These are phyloP conservation scores for Rhodotorula diobovata DNA, from an alignment of 768 basidiomycete genomes.

Conservation along the genomic window DNA sequence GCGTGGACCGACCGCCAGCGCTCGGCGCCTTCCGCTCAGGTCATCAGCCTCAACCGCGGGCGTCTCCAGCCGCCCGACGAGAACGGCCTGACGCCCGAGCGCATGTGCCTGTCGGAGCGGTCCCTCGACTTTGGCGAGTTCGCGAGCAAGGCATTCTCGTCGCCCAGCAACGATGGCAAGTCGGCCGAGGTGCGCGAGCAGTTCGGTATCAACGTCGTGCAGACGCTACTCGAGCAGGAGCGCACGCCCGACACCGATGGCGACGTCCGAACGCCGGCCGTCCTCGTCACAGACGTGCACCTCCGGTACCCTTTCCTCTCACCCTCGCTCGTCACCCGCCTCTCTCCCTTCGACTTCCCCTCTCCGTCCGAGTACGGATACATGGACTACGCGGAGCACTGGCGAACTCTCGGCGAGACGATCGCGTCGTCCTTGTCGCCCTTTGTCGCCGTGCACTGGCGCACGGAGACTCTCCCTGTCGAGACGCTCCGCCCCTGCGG, in stretches of 20 bases:
- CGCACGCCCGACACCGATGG: not conserved
- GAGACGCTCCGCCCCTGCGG: conserved; percentile 53
- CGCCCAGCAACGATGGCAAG: conserved; percentile 5
- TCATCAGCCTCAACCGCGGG: conserved; percentile 5
- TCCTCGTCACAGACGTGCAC: conserved; percentile 55
- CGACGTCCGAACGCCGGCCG: conserved; percentile 42
- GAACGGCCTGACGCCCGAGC: not conserved
- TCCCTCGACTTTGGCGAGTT: conserved; percentile 12
- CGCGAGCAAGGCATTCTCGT: conserved; percentile 8
- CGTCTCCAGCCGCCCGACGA: not conserved
- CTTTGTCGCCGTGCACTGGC: conserved; percentile 57
- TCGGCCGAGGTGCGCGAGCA: conserved; percentile 6
- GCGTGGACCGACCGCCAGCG: conserved; percentile 3
- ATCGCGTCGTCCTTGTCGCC: conserved; percentile 49
- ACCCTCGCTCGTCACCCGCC: conserved; percentile 16
- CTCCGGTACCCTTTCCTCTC: conserved; percentile 53
- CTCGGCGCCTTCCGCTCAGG: conserved; percentile 3
- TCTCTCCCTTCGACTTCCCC: conserved; percentile 14
- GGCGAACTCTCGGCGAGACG: conserved; percentile 50
- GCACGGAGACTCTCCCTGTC: conserved; percentile 54
- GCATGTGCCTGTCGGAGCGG: conserved; percentile 12
- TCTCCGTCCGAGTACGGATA: conserved; percentile 8
- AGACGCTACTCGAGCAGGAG: conserved; percentile 21
- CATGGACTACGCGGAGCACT: conserved; percentile 52
- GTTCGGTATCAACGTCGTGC: conserved; percentile 38